Base-by-base conservation (phyloP, 352 stramenopile genomes). In the Phytophthora brassicae region DNA sequence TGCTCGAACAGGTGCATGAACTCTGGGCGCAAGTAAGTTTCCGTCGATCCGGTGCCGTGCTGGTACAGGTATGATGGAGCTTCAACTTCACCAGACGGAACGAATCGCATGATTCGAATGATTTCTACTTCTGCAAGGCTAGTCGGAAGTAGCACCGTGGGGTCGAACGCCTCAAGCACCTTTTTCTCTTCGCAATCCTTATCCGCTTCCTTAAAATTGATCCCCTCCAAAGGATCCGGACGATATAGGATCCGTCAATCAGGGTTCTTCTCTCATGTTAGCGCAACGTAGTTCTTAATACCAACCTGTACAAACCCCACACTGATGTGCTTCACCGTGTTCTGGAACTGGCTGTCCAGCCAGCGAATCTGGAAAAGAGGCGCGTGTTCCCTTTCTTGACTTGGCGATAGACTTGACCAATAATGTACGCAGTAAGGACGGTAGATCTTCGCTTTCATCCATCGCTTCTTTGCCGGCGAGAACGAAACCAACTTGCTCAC, bases 341-440 rank as follows among this genome's bases (percentile, higher is more conserved):
- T 50, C 23, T 58, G 51, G 41, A 59, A 59, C n/a, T 43, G 24
- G 9, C 38, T 59, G 39, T 59, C 51, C 16, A 50, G 38, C 51
- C 51, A 59, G 13, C 38, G 51, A 43, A 59, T 59, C 17, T 59
- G 17, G 6, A 50, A 44, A 17, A 58, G 50, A n/a, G 36, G 31
- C 12, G 14, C 14, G 12, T 47, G 17, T 11, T 50, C 2, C 38
- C 51, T 33, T 59, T 59, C 51, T 47, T 59, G 2, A 42, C 38
- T 19, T 22, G 39, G 12, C 39, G 51, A 43, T 22, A 50, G 8
- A 59, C 24, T 11, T 12, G 38, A 8, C 51, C 51, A 33, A 50
- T 48, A 33, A 50, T 50, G 17, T 50, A 59, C 1, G 22, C 6
- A 26, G 38, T 38, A 16, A 7, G 50, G 36, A 2, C 24, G 17